These are phyloP conservation scores for Thuja plicata DNA, from an alignment of 83 land plant genomes.

Conservation along the genomic window DNA sequence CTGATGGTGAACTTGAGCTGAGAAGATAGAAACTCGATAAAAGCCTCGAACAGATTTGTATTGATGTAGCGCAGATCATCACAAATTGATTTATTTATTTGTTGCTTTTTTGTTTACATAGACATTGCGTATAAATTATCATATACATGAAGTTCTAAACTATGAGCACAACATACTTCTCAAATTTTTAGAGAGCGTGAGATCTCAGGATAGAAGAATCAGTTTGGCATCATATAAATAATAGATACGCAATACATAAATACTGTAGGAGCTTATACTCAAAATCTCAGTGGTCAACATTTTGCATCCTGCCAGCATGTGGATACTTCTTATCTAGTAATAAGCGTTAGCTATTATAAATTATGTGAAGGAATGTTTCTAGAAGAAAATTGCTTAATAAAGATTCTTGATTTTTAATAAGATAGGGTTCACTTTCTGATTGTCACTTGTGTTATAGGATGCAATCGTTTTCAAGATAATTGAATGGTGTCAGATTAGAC, in stretches of 20 bases:
- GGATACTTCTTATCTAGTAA: neutral
- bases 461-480: neutral
- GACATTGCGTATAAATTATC: neutral
- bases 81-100: neutral
- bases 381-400: neutral
- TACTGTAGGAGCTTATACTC: neutral
- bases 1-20: neutral
- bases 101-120: neutral
- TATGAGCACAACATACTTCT: neutral
- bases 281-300: neutral
- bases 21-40: neutral
- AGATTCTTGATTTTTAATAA: neutral
- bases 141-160: neutral
- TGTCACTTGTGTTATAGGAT: neutral
- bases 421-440: neutral
- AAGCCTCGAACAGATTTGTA: neutral
- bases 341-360: neutral
- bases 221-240: neutral
- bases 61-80: neutral
- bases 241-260: neutral
- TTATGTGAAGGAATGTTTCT: neutral
- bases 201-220: neutral
- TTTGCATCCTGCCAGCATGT: neutral
- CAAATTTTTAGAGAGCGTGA: neutral
- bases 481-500: neutral